These are phyloP conservation scores for Claviceps sorghi DNA, from an alignment of 2,329 filamentous ascomycete genomes.

Conservation along the genomic window DNA sequence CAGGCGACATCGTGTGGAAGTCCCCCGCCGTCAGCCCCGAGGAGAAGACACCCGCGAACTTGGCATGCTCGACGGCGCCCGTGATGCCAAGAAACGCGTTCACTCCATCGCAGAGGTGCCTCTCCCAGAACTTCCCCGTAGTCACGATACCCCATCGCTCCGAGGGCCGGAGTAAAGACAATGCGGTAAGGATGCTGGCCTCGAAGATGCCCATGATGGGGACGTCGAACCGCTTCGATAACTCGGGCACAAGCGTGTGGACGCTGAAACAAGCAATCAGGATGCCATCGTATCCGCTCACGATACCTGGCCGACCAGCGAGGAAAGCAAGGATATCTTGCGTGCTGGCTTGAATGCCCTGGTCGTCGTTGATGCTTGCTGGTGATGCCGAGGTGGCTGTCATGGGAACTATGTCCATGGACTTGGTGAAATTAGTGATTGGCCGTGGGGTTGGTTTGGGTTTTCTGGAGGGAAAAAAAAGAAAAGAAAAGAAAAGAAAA, in stretches of 20 bases:
- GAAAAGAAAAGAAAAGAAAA: neutral
- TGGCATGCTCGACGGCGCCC: constrained; percentile 18
- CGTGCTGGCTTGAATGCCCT: constrained; percentile 51
- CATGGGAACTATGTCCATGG: constrained; percentile 43
- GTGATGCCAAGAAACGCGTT: constrained; percentile 43
- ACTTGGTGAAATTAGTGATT: constrained; percentile 17
- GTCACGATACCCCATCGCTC: constrained; percentile 73
- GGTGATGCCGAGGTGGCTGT: constrained; percentile 50
- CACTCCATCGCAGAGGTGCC: constrained; percentile 53
- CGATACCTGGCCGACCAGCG: constrained; percentile 18
- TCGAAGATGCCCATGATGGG: constrained; percentile 63
- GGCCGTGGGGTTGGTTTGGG: too few relatives aligned
- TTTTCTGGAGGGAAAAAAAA: neutral
- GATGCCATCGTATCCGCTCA: constrained; percentile 51
- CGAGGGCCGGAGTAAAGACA: constrained; percentile 30
- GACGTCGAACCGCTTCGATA: constrained; percentile 24
- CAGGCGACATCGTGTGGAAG: constrained; percentile 54
- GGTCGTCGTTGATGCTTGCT: constrained; percentile 62
- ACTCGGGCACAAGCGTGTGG: constrained; percentile 55
- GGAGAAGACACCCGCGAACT: constrained; percentile 68
- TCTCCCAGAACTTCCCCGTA: constrained; percentile 73
- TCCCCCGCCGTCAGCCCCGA: constrained; percentile 70
- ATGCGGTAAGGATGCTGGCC: constrained; percentile 52
- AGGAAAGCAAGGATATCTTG: constrained; percentile 45
- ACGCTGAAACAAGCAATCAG: constrained; percentile 81